These are phyloP conservation scores for Tuber umbilicatum DNA, from an alignment of 495 filamentous ascomycete genomes.

Conservation along the genomic window DNA sequence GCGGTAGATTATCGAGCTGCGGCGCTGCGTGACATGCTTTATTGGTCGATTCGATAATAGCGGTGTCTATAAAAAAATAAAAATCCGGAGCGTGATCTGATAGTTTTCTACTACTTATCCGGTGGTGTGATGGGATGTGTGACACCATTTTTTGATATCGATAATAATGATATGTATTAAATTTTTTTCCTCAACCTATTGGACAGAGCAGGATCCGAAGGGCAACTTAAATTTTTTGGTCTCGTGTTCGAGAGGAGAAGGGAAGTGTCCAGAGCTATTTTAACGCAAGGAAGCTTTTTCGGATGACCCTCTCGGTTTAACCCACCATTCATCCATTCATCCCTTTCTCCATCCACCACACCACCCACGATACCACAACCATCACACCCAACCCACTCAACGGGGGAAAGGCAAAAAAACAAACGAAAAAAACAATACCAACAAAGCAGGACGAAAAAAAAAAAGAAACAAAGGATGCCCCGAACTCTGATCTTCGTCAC, in stretches of 20 bases:
- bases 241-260: background rate
- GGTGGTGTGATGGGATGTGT: too few relatives aligned
- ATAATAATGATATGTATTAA: too few relatives aligned
- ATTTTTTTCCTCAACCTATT: too few relatives aligned
- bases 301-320: background rate
- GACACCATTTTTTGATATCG: too few relatives aligned
- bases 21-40: background rate
- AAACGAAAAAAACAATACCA: background rate
- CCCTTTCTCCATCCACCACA: too few relatives aligned
- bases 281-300: background rate
- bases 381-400: background rate
- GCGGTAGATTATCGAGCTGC: background rate
- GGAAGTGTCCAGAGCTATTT: background rate
- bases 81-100: background rate
- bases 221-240: too few relatives aligned
- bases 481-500: constrained; percentile 81
- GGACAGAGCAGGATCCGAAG: too few relatives aligned
- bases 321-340: background rate
- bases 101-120: background rate
- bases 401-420: background rate
- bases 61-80: background rate
- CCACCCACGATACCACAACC: background rate
- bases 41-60: background rate
- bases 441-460: constrained; percentile 18
- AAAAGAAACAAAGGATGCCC: constrained; percentile 9